Evolutionary conservation across 2,329 filamentous ascomycete species (phyloP).

Genomic region (Aspergillus fumigatus): DNA sequence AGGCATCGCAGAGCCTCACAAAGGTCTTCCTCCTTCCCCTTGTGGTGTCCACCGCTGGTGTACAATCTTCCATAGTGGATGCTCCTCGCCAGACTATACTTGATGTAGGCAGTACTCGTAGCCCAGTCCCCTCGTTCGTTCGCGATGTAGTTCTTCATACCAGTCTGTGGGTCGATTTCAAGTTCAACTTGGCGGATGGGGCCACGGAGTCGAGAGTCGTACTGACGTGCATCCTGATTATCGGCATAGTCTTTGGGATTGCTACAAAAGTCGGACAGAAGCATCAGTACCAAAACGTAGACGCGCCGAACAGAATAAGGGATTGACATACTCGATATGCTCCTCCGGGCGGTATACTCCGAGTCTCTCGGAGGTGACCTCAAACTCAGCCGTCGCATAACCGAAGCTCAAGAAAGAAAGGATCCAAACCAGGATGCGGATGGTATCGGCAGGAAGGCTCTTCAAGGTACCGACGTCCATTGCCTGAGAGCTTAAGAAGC

Average conservation of each 20-base stretch:
- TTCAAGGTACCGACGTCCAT: conserved; percentile 77
- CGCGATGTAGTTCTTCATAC: conserved; percentile 99
- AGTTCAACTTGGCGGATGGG: conserved; percentile 69
- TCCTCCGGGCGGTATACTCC: conserved; percentile 75
- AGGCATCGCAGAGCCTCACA: conserved; percentile 73
- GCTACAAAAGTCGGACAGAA: conserved; percentile 47
- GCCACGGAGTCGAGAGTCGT: conserved; percentile 72
- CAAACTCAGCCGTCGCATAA: conserved; percentile 81
- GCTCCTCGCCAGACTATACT: conserved; percentile 66
- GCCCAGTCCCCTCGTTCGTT: conserved; percentile 86
- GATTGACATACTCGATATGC: conserved; percentile 42
- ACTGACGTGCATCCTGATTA: conserved; percentile 72
- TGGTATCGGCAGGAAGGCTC: conserved; percentile 71
- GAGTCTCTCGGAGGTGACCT: conserved; percentile 74
- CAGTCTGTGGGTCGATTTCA: conserved; percentile 68
- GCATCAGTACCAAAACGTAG: background rate
- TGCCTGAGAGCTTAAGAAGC: conserved; percentile 58
- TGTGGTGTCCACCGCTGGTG: conserved; percentile 57
- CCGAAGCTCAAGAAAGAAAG: conserved; percentile 77
- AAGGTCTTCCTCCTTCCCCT: conserved; percentile 70
- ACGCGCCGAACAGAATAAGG: background rate
- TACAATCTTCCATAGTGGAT: conserved; percentile 76
- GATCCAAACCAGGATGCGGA: conserved; percentile 75
- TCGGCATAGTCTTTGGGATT: conserved; percentile 86
- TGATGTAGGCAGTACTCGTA: conserved; percentile 81